These are phyloP conservation scores for Pascua guehoae DNA, from an alignment of 1,284 basidiomycete species.

Conservation along the genomic window DNA sequence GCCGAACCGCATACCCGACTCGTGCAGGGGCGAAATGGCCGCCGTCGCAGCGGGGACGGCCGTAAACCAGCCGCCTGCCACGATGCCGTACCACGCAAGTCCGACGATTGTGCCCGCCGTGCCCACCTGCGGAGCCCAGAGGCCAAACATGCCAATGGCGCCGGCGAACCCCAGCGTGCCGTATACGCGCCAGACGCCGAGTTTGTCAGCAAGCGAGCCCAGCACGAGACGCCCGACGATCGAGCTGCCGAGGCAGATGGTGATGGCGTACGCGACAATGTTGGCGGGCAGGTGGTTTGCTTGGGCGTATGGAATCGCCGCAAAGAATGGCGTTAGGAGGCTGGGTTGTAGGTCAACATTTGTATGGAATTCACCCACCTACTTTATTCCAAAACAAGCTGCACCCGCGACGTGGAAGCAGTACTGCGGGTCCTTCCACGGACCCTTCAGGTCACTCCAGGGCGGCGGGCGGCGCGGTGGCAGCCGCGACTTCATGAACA, in stretches of 20 bases:
- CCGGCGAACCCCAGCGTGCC: conserved; percentile 19
- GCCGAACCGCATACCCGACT: conserved; percentile 42
- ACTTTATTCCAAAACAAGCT: conserved; percentile 21
- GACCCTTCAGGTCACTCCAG: conserved; percentile 22
- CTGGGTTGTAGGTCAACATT: conserved; percentile 10
- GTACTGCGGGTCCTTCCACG: conserved; percentile 32
- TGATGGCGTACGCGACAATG: conserved; percentile 33
- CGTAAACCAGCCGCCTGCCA: conserved; percentile 37
- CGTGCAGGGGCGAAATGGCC: conserved; percentile 35
- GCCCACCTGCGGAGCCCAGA: conserved; percentile 34
- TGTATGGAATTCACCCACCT: conserved; percentile 18
- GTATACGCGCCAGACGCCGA: conserved; percentile 40
- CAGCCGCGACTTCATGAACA: conserved; percentile 37
- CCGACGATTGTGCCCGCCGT: conserved; percentile 34
- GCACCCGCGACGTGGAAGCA: conserved; percentile 27
- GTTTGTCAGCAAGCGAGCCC: conserved; percentile 32
- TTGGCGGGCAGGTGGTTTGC: conserved; percentile 25
- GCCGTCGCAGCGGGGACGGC: conserved; percentile 38
- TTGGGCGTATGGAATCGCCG: conserved; percentile 24
- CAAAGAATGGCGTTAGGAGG: conserved; percentile 7
- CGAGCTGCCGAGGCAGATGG: conserved; percentile 37
- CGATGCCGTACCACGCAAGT: conserved; percentile 32
- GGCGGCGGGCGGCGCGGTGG: conserved; percentile 36
- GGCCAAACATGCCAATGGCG: conserved; percentile 28
- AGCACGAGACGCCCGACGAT: conserved; percentile 35